A percentile compares a stretch with the other conserved stretches of the same genome.
Evolutionary conservation across 1,139 yeast species (phyloP).

Genomic region (Geotrichum restrictum): DNA sequence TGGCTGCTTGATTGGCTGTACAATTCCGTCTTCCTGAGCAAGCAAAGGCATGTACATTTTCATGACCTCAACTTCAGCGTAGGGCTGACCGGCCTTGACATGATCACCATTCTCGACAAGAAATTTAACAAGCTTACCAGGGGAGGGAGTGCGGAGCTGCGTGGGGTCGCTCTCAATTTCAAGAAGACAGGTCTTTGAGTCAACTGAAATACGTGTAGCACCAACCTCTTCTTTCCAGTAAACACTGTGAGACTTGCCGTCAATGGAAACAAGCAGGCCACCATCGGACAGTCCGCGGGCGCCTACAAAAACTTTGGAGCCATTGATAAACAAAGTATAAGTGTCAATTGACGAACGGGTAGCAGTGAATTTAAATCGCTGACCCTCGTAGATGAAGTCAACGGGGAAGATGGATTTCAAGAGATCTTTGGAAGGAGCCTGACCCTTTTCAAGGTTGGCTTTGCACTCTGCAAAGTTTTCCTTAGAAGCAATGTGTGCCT

Average conservation of each 20-base stretch:
- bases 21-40: constrained; percentile 85
- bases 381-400: constrained; percentile 92
- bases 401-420: constrained; percentile 85
- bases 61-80: constrained; percentile 98
- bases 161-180: constrained; percentile 98
- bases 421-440: constrained; percentile 77
- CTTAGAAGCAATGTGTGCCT: constrained; percentile 79
- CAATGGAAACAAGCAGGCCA: constrained; percentile 80
- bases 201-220: constrained; percentile 93
- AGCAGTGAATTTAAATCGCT: constrained; percentile 89
- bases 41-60: constrained; percentile 66
- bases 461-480: constrained; percentile 66
- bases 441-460: constrained; percentile 83
- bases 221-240: constrained; percentile 98
- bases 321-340: constrained; percentile 87
- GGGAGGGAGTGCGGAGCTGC: constrained; percentile 96
- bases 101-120: constrained; percentile 95
- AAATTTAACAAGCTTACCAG: constrained; percentile 93
- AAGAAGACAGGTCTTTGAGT: constrained; percentile 86
- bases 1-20: constrained; percentile 92
- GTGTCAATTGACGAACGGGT: constrained; percentile 86
- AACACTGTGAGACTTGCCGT: constrained; percentile 89
- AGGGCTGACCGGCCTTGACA: constrained; percentile 84
- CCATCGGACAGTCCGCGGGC: constrained; percentile 89
- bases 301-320: constrained; percentile 83